A percentile compares a stretch with the other conserved stretches of the same genome.
These are phyloP conservation scores for Kwoniella bestiolae DNA, from an alignment of 768 basidiomycete genomes.

Conservation along the genomic window DNA sequence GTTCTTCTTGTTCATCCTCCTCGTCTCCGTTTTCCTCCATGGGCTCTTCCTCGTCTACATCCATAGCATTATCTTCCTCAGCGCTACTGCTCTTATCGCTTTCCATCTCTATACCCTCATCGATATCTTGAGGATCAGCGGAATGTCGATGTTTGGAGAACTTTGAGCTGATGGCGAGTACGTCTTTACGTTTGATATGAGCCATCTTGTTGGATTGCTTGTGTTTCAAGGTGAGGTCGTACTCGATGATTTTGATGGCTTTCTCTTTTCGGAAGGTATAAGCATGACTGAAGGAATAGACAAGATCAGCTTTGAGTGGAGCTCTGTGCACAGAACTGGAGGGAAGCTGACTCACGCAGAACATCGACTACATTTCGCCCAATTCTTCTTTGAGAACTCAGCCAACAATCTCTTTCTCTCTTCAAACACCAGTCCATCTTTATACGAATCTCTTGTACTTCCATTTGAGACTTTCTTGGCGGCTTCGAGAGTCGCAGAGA, in stretches of 20 bases:
- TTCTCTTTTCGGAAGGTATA: constrained; percentile 95
- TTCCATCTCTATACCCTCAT: constrained; percentile 60
- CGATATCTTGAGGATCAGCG: constrained; percentile 37
- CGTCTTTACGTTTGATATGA: constrained; percentile 72
- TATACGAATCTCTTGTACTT: constrained; percentile 77
- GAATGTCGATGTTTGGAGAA: constrained; percentile 22
- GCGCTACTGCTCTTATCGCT: constrained; percentile 41
- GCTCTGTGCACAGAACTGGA: neutral
- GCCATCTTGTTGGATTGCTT: constrained; percentile 66
- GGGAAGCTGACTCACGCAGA: constrained; percentile 67
- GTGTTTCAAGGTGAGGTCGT: constrained; percentile 80
- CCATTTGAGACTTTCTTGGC: constrained; percentile 59
- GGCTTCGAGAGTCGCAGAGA: constrained; percentile 30
- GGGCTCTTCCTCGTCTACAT: constrained; percentile 42
- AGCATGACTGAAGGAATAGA: constrained; percentile 62
- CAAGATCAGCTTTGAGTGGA: constrained; percentile 9
- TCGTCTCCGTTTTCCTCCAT: constrained; percentile 63
- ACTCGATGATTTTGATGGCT: constrained; percentile 90
- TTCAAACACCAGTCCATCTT: constrained; percentile 85
- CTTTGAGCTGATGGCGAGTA: constrained; percentile 60
- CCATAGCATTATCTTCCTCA: constrained; percentile 53
- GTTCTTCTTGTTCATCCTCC: constrained; percentile 62
- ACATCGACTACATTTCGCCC: constrained; percentile 77
- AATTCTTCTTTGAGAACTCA: constrained; percentile 74
- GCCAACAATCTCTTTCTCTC: constrained; percentile 78